These are phyloP conservation scores for Pythium biforme DNA, from an alignment of 352 stramenopile species.

Conservation along the genomic window DNA sequence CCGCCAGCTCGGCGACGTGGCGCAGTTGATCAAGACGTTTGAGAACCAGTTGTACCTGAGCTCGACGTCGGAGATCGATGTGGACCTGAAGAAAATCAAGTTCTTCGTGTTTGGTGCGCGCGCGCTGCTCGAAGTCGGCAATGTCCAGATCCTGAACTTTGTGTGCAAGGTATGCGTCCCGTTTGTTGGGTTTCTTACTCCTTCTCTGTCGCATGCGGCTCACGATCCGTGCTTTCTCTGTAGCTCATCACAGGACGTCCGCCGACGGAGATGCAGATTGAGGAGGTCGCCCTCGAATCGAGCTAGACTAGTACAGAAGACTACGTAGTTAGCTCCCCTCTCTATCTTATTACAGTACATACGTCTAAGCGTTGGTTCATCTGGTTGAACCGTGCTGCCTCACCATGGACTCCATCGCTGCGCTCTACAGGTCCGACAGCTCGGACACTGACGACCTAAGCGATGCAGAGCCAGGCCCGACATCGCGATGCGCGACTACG, in stretches of 20 bases:
- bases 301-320: constrained; percentile 32
- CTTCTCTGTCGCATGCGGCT: background rate
- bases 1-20: constrained; percentile 66
- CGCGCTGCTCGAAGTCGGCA: constrained; percentile 75
- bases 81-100: constrained; percentile 75
- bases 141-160: constrained; percentile 86
- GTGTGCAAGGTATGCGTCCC: constrained; percentile 74
- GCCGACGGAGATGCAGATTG: constrained; percentile 65
- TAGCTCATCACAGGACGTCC: constrained; percentile 69
- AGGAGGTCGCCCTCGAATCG: constrained; percentile 64
- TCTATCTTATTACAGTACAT: constrained; percentile 21
- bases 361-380: background rate
- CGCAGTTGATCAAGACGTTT: constrained; percentile 73
- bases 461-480: background rate
- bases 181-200: constrained; percentile 6
- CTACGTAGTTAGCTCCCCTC: background rate
- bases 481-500: background rate
- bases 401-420: constrained; percentile 11
- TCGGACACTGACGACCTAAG: constrained; percentile 17
- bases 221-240: background rate
- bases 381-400: background rate
- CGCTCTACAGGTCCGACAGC: constrained; percentile 24
- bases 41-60: constrained; percentile 80
- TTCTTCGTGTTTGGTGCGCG: constrained; percentile 70
- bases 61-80: constrained; percentile 66